Evolutionary conservation across 2,329 filamentous ascomycete species (phyloP), one percentile per base, ranked within the genome.

Genomic region (Cytospora schulzeri): DNA sequence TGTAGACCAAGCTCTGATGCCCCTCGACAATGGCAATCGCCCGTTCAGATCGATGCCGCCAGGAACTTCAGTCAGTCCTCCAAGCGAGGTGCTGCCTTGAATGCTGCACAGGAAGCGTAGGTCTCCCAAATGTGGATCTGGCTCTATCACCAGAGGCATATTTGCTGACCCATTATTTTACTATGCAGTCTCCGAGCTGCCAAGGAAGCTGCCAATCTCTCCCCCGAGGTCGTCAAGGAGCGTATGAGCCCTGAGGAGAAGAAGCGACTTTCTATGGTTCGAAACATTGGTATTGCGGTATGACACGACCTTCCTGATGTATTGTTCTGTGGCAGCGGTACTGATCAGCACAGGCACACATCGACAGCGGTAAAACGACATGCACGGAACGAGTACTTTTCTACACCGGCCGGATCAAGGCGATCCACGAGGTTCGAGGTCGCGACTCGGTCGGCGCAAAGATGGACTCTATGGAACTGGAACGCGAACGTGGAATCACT

Each of bases 401-500:
- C 85, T 99, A 99, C 79, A 98, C 95, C 62, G 95, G 95, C 69
- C 90, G 95, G 75, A 97, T 97, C 80, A 96, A 96, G 76, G 86
- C 92, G 35, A 98, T 99, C 73, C 95, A 99, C 81, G 95, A 99
- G 80, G 95, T 99, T 52, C 88, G 95, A 73, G 93, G 93, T 66
- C 93, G 94, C 75, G 95, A 99, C 84, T 87, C 91, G 41, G 93
- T 97, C 50, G 95, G 95, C 69, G 95, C 95, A 67, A 99, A 99
- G 83, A 99, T 99, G 95, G 95, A 99, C 82, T 97, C 93, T 29
- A 99, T 99, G 95, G 95, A 99, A 72, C 83, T 99, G 70, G 95
- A 99, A 80, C 86, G 95, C 78, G 95, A 98, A 78, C 97, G 97
- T 82, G 95, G 95, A 73, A 99, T 99, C 76, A 99, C 95, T 64